These are phyloP conservation scores for Jaapia argillacea DNA, from an alignment of 768 basidiomycete genomes.

Conservation along the genomic window DNA sequence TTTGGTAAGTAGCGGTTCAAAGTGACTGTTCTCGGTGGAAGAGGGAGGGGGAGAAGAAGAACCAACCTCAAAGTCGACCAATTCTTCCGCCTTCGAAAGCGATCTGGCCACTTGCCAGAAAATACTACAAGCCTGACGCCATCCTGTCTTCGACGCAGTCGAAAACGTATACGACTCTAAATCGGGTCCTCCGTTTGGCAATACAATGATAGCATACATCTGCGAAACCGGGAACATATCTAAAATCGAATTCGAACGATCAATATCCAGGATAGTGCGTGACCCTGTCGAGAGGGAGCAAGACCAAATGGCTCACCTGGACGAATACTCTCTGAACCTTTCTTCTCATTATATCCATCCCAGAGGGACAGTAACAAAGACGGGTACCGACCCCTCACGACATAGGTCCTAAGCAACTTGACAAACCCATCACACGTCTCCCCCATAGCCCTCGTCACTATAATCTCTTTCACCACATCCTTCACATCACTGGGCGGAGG, in stretches of 20 bases:
- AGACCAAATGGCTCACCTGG: slow-evolving; percentile 48
- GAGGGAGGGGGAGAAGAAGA: neutral
- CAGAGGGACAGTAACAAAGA: slow-evolving; percentile 67
- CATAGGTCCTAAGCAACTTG: slow-evolving; percentile 68
- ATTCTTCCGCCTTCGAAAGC: slow-evolving; percentile 69
- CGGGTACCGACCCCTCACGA: slow-evolving; percentile 84
- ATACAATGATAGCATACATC: slow-evolving; percentile 80
- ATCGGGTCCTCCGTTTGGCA: slow-evolving; percentile 86
- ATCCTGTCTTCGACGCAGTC: slow-evolving; percentile 45
- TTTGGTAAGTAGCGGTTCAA: slow-evolving; percentile 1
- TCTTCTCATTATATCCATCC: slow-evolving; percentile 73
- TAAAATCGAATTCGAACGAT: slow-evolving; percentile 21
- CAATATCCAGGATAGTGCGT: neutral
- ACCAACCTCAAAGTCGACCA: slow-evolving; percentile 81
- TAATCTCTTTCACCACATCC: slow-evolving; percentile 74
- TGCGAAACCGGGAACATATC: slow-evolving; percentile 72
- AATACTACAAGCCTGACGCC: slow-evolving; percentile 81
- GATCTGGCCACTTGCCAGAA: slow-evolving; percentile 86
- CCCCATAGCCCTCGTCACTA: slow-evolving; percentile 71
- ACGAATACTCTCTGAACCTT: slow-evolving; percentile 75
- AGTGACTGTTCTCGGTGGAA: neutral
- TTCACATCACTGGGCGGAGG: slow-evolving; percentile 65
- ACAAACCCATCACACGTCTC: slow-evolving; percentile 72
- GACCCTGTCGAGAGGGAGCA: neutral
- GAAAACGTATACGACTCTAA: slow-evolving; percentile 77